These are phyloP conservation scores for Cordyceps sp. DNA, from an alignment of 2,329 filamentous ascomycete genomes.

Conservation along the genomic window DNA sequence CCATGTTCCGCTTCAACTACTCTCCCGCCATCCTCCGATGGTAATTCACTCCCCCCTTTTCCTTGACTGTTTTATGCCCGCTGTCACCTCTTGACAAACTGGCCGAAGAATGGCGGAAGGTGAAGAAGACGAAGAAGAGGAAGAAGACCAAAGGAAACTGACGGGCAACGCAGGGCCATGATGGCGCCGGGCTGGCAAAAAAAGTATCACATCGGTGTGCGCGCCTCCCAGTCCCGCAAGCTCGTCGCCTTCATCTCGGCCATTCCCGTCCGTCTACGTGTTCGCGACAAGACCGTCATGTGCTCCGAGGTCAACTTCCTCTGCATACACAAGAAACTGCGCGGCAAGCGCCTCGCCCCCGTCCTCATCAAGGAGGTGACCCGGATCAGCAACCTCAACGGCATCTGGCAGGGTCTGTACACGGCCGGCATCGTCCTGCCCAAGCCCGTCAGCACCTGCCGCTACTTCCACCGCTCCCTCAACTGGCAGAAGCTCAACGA, in stretches of 20 bases:
- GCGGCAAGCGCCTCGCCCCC: constrained; percentile 78
- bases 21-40: constrained; percentile 78
- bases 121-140: neutral
- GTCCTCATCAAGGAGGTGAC: constrained; percentile 98
- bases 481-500: constrained; percentile 96
- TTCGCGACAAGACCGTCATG: constrained; percentile 58
- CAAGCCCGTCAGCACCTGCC: constrained; percentile 78
- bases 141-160: constrained; percentile 1
- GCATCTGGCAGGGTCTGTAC: constrained; percentile 90
- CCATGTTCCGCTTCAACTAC: constrained; percentile 97
- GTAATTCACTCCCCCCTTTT: constrained; percentile 32
- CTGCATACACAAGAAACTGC: constrained; percentile 94
- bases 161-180: constrained; percentile 50
- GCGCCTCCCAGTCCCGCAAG: constrained; percentile 65
- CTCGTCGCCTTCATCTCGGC: constrained; percentile 94
- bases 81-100: too few species aligned
- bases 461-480: constrained; percentile 87
- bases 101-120: too few species aligned
- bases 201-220: constrained; percentile 89
- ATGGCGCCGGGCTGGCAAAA: constrained; percentile 89
- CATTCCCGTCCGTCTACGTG: constrained; percentile 67
- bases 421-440: constrained; percentile 85
- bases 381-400: constrained; percentile 70
- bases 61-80: too few species aligned
- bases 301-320: constrained; percentile 96